Percentiles rank a stretch among this genome's conserved stretches.
Evolutionary conservation across 2,329 filamentous ascomycete species (phyloP).

Genomic region (Fusarium aywerte): DNA sequence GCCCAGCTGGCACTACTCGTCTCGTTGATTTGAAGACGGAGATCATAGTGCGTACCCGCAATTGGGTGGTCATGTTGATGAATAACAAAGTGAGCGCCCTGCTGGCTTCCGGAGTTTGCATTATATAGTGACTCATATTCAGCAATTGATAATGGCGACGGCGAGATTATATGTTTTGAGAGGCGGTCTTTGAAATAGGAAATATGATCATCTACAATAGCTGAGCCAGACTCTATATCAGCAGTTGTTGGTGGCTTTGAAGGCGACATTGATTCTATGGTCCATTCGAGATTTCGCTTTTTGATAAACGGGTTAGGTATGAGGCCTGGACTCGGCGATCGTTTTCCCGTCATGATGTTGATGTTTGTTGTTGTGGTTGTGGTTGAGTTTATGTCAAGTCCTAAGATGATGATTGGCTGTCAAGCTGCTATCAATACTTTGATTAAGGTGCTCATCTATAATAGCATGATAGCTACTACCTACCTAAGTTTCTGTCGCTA

Average conservation of each 20-base stretch:
- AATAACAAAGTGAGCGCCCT: conserved; percentile 70
- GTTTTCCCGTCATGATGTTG: conserved; percentile 44
- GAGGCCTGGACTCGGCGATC: conserved; percentile 49
- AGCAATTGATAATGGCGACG: conserved; percentile 50
- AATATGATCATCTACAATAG: conserved; percentile 54
- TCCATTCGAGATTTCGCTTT: conserved; percentile 59
- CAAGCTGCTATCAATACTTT: not conserved
- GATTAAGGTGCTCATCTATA: not conserved
- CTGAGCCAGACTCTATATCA: conserved; percentile 55
- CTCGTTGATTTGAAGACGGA: conserved; percentile 75
- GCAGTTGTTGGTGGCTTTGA: conserved; percentile 43
- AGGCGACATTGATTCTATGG: conserved; percentile 42
- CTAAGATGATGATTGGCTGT: not conserved
- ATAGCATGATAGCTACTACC: no score
- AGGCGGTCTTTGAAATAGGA: conserved; percentile 53
- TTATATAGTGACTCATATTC: conserved; percentile 54
- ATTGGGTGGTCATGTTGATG: conserved; percentile 80
- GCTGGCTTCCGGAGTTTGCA: conserved; percentile 44
- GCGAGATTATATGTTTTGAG: conserved; percentile 39
- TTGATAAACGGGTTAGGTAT: conserved; percentile 61
- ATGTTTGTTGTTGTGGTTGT: conserved; percentile 11
- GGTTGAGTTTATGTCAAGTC: conserved; percentile 2
- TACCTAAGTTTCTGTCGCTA: not conserved
- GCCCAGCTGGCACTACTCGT: conserved; percentile 73
- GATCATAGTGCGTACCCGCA: conserved; percentile 75